phyloP scores from a whole-genome alignment of 441 rosid genomes.

The Rhodomyrtus psidioides region DNA sequence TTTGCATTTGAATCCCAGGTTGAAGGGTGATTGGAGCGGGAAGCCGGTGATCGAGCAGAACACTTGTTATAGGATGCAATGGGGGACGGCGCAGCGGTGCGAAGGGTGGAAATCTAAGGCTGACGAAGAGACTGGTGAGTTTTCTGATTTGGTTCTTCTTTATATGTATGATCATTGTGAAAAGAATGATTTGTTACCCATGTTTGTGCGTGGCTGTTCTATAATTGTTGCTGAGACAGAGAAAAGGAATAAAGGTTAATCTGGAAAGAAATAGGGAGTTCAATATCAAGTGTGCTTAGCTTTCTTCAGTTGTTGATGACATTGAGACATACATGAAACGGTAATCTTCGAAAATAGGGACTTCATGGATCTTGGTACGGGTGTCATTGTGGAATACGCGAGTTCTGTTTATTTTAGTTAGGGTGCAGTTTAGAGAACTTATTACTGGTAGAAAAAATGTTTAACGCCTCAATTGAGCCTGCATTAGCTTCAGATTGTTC shows the following conservation, averaged over 20 bases:
- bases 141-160: neutral
- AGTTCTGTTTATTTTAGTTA: neutral
- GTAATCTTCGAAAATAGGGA: neutral
- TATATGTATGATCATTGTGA: neutral
- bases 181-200: neutral
- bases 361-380: neutral
- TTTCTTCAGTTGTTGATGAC: neutral
- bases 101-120: slow-evolving; percentile 74
- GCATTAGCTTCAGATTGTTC: neutral
- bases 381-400: neutral
- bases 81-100: slow-evolving; percentile 80
- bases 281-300: neutral
- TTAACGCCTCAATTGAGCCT: neutral
- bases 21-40: slow-evolving; percentile 95
- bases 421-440: neutral
- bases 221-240: neutral
- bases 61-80: slow-evolving; percentile 94
- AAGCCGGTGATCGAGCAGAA: slow-evolving; percentile 92
- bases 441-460: neutral
- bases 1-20: slow-evolving; percentile 84
- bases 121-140: slow-evolving; percentile 85
- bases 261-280: neutral
- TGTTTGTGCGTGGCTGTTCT: neutral
- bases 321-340: neutral
- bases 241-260: neutral